phyloP scores from a whole-genome alignment of 148 eudicot genomes.

The Euryodendron excelsum region DNA sequence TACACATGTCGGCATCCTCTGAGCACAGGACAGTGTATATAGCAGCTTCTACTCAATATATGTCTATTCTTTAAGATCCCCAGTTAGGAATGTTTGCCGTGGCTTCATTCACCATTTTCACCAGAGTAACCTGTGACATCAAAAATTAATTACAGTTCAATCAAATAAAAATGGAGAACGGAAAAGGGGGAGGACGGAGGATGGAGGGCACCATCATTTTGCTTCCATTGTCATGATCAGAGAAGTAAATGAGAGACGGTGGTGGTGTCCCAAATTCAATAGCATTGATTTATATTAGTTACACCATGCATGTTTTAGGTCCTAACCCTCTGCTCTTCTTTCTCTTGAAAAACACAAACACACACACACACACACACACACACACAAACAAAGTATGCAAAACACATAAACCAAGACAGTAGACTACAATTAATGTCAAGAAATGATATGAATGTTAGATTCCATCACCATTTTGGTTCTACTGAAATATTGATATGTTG shows the following conservation, averaged over 20 bases:
- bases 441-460: not conserved
- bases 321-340: too few species aligned
- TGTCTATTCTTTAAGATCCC: slow-evolving; percentile 38
- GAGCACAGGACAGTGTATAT: not conserved
- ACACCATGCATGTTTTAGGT: too few species aligned
- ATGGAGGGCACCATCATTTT: not conserved
- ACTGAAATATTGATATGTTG: not conserved
- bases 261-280: not conserved
- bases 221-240: not conserved
- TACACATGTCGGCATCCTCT: not conserved
- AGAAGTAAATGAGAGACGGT: not conserved
- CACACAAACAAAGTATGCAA: not conserved
- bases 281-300: not conserved
- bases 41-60: not conserved
- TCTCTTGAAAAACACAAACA: too few species aligned
- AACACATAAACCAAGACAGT: not conserved
- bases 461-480: not conserved
- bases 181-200: too few species aligned
- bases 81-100: slow-evolving; percentile 82
- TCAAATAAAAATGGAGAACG: not conserved
- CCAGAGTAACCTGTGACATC: slow-evolving; percentile 71
- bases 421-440: not conserved
- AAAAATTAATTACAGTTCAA: not conserved
- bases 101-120: slow-evolving; percentile 95
- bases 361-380: too few species aligned